Percentiles rank a stretch among this genome's conserved stretches.
Evolutionary conservation across 352 stramenopile species (phyloP).

Genomic region (Globisporangium uncinulatum): DNA sequence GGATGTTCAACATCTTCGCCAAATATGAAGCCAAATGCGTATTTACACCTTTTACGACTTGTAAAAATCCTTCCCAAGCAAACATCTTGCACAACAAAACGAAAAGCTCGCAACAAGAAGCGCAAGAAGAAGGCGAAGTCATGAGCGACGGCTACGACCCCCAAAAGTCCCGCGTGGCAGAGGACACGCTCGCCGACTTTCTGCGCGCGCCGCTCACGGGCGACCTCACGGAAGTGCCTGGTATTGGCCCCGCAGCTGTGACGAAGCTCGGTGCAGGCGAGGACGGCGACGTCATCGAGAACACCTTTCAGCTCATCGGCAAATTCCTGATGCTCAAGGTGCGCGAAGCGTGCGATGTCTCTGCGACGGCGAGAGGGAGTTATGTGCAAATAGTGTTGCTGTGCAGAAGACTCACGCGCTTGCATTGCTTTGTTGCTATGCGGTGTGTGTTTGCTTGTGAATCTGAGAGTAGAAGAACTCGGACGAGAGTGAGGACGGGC

Average conservation of each 20-base stretch:
- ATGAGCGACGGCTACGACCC: constrained; percentile 89
- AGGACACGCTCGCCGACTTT: constrained; percentile 92
- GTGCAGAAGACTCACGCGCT: too few species aligned
- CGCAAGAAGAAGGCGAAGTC: constrained; percentile 4
- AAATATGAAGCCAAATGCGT: too few species aligned
- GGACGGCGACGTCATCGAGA: constrained; percentile 88
- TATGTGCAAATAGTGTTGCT: too few species aligned
- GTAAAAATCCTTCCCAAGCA: not conserved
- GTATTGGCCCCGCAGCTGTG: constrained; percentile 90
- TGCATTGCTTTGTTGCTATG: not conserved
- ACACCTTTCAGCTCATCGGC: constrained; percentile 98
- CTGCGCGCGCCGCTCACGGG: constrained; percentile 87
- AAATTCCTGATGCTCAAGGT: constrained; percentile 90
- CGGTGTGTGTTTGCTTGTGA: constrained; percentile 21
- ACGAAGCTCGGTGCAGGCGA: constrained; percentile 81
- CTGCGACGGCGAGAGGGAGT: not conserved
- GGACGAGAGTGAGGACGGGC: constrained; percentile 82
- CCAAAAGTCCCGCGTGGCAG: constrained; percentile 87
- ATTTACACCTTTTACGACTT: too few species aligned
- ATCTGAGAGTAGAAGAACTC: constrained; percentile 44
- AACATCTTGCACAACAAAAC: not conserved
- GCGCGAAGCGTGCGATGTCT: not conserved
- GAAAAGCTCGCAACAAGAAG: constrained; percentile 1
- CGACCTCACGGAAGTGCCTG: constrained; percentile 92
- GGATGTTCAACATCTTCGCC: too few species aligned